These are phyloP conservation scores for Syzygium jambos DNA, from an alignment of 345 rosid species.

Conservation along the genomic window DNA sequence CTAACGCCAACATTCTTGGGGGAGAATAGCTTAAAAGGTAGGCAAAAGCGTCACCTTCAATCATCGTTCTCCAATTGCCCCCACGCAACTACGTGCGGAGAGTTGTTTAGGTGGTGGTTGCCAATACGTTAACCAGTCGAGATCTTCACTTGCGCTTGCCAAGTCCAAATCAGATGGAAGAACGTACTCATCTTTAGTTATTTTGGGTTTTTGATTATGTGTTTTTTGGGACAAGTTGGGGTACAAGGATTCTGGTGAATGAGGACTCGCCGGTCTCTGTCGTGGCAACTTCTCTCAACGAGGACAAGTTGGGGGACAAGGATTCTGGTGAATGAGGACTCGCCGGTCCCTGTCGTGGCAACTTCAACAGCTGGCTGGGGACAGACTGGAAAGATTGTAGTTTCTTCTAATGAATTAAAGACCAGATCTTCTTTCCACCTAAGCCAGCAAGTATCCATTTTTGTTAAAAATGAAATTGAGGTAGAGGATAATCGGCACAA, in stretches of 20 bases:
- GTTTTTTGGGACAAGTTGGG: background rate
- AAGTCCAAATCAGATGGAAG: background rate
- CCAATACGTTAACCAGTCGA: background rate
- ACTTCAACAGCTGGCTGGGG: background rate
- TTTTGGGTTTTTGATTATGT: background rate
- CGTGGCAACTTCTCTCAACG: background rate
- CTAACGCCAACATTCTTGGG: background rate
- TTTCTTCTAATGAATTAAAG: background rate
- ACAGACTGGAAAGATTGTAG: conserved; percentile 1
- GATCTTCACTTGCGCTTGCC: background rate
- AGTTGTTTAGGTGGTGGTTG: background rate
- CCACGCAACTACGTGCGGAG: background rate
- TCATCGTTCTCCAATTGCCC: background rate
- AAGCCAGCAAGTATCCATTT: background rate
- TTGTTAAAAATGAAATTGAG: background rate
- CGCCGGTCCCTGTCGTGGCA: background rate
- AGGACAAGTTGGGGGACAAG: background rate
- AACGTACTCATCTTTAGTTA: background rate
- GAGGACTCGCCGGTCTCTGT: conserved; percentile 1
- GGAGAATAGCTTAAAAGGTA: background rate
- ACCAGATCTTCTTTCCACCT: background rate
- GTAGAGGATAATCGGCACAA: background rate
- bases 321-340: background rate
- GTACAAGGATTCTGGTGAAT: background rate
- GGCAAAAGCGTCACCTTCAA: background rate